Conservation (phyloP, 345 rosid species). For the Hibiscus trionum region DNA sequence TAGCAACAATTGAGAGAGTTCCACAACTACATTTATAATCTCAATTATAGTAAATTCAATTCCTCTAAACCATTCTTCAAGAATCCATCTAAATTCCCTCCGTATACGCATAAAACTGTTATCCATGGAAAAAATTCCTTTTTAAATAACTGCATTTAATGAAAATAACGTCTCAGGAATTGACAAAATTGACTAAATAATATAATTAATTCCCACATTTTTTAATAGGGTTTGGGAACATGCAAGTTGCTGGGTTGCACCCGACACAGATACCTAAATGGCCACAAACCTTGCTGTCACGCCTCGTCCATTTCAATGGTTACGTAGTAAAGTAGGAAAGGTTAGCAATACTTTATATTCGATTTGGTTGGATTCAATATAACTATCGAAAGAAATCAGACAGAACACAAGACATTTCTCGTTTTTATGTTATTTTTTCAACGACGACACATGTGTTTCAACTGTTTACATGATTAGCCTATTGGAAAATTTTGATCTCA, state of each 20-base stretch:
- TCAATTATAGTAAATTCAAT: neutral
- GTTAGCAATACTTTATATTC: neutral
- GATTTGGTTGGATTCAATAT: no score
- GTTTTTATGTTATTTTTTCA: neutral
- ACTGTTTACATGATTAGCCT: neutral
- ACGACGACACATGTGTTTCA: neutral
- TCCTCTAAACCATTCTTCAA: neutral
- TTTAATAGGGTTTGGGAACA: neutral
- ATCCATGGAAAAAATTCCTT: no score
- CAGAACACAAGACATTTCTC: no score
- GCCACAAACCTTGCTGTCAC: constrained; percentile 3
- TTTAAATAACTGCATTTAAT: neutral
- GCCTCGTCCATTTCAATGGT: constrained; percentile 16
- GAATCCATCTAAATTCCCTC: neutral
- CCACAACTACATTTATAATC: neutral
- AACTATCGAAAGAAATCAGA: no score
- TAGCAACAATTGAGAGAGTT: no score
- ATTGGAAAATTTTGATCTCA: neutral
- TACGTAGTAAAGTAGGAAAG: constrained; percentile 22
- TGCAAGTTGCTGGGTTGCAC: constrained; percentile 28
- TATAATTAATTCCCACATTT: neutral
- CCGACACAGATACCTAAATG: constrained; percentile 19
- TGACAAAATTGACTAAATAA: neutral
- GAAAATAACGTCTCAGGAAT: neutral
- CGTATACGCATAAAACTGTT: neutral